Base-by-base conservation (phyloP, 352 stramenopile species). In the Thalassiosira allenii region DNA sequence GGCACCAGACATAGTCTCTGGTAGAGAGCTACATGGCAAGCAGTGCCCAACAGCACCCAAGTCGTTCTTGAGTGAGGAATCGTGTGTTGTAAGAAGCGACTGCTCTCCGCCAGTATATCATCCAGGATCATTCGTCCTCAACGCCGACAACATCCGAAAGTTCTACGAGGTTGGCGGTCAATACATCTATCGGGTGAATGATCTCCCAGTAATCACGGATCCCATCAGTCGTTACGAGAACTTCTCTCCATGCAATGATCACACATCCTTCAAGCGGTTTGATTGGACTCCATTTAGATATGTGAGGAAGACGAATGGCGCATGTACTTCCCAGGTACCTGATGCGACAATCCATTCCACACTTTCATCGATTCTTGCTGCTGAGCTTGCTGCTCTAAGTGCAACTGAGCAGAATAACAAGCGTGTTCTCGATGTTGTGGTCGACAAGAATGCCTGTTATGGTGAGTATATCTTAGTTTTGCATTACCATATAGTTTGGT, bases 31-130 rank as follows among this genome's bases (percentile, higher is more conserved):
- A 6, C 6, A 6, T 12, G 17, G 6, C 51, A 58, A 58, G 17
- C 6, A 6, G 12, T 58, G 51, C 51, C 51, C 51, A 29, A 34
- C 51, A 6, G 51, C 51, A 6, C 51, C 51, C 51, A 58, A 17
- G 51, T 14, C 51, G 17, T 58, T 58, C 51, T 33, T 58, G 14
- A 58, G 29, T 17, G 51, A 58, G 17, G 51, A 58, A 34, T 14
- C 51, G 6, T 58, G 51, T 17, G 51, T 58, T 33, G 51, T 58
- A 14, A 6, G 51, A 58, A 58, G 51, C 17, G 51, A 58, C 51
- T 58, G 51, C 17, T 58, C 51, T 58, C 51, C 51, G 6, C 51
- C 51, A 6, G 51, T 58, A 29, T 58, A n/a, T n/a, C n/a, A 58
- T 58, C 17, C 23, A 14, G 51, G 23, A 6, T 14, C 51, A 6